A percentile compares a stretch with the other conserved stretches of the same genome.
phyloP scores from a whole-genome alignment of 768 basidiomycete species.

The Coprinellus aureogranulatus region DNA sequence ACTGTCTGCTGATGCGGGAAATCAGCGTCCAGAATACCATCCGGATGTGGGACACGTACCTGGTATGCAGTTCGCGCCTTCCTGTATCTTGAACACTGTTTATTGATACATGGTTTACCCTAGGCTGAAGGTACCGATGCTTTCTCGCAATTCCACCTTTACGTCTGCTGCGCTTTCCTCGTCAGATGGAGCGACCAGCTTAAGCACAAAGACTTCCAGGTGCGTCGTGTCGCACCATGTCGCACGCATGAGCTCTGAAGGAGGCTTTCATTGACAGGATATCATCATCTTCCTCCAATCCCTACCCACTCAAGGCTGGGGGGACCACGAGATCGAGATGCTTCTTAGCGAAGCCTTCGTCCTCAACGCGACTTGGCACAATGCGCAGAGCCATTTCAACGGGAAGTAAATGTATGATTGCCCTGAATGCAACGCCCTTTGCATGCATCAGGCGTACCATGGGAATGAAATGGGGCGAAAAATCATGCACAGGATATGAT shows the following conservation, averaged over 20 bases:
- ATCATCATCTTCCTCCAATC: conserved; percentile 99
- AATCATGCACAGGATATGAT: too few species aligned
- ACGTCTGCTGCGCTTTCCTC: conserved; percentile 96
- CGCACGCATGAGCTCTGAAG: neutral
- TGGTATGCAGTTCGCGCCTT: conserved; percentile 54
- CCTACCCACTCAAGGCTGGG: conserved; percentile 89
- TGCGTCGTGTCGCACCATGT: conserved; percentile 28
- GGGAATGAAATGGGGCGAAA: too few species aligned
- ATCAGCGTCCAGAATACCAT: conserved; percentile 96
- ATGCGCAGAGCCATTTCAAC: conserved; percentile 83
- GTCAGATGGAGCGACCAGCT: conserved; percentile 94
- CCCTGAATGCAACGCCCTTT: too few species aligned
- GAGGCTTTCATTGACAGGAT: conserved; percentile 56
- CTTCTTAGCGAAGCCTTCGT: conserved; percentile 95
- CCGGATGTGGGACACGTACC: conserved; percentile 99
- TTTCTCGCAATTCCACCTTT: conserved; percentile 97
- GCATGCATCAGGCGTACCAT: too few species aligned
- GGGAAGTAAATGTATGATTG: conserved; percentile 52
- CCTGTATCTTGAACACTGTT: conserved; percentile 2
- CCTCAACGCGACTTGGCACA: conserved; percentile 88
- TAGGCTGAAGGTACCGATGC: conserved; percentile 88
- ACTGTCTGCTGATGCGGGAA: conserved; percentile 96
- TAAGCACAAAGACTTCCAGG: conserved; percentile 98
- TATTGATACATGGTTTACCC: neutral
- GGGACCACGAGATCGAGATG: conserved; percentile 93